Evolutionary conservation across 768 basidiomycete genomes (phyloP), one percentile per base, ranked within the genome.

Genomic region (Leccinellum albellum): DNA sequence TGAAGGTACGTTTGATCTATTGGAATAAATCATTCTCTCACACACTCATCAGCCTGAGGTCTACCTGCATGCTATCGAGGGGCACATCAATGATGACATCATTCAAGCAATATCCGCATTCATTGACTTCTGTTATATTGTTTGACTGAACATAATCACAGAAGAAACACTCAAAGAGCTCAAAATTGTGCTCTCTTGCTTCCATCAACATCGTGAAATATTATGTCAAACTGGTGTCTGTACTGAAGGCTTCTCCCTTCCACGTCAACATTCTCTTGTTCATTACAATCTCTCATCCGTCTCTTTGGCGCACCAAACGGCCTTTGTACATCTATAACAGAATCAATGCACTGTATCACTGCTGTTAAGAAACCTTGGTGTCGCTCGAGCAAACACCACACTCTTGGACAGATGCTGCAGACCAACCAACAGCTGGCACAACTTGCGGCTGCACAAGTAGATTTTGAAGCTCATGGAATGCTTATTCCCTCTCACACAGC

Each of bases 351-450:
- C n/a, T n/a, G n/a, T 28, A 75, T 75, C 50, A 64, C 65, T 14
- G 73, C 73, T 1, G 71, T 77, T 2, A 76, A 76, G 47, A 53
- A 73, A 37, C 74, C 74, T 0, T 76, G 66, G 61, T 59, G 63
- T 0, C 58, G 57, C 1, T 75, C 74, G 2, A 75, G 60, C 50
- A 56, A 47, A 17, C 47, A 57, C 6, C 61, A 61, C 28, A 46
- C 68, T 0, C 62, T 75, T 4, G 45, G 53, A 0, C 71, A 75
- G 51, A 60, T 57, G 1, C 4, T 58, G 1, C 17, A 14, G 12
- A 58, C 50, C 0, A 58, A 54, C 17, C 53, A 50, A 21, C 26
- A 2, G 8, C 32, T 58, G 0, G 46, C 33, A 6, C 28, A 44
- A 17, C 53, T 58, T 3, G 42, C 33, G 0, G 53, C 57, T 5